Conservation (phyloP, 2,329 filamentous ascomycete genomes). For the Venturia effusa region DNA sequence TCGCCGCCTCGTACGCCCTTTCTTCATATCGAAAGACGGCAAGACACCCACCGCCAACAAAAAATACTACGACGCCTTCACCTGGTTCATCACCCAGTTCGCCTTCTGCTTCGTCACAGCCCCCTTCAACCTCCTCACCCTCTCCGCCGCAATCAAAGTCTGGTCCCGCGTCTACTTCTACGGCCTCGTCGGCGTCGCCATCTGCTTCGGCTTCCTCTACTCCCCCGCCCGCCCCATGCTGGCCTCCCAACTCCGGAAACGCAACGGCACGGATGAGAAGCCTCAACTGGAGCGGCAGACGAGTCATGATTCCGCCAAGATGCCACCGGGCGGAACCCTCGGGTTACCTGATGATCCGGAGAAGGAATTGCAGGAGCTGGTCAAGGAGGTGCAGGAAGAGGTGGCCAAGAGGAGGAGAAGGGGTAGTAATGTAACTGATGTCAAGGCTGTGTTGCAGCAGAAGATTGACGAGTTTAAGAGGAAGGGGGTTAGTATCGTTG, state of each 20-base stretch:
- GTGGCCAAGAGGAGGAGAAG: slow-evolving; percentile 47
- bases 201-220: slow-evolving; percentile 63
- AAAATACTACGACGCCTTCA: slow-evolving; percentile 73
- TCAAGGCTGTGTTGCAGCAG: slow-evolving; percentile 41
- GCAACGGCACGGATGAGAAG: slow-evolving; percentile 14
- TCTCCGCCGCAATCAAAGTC: slow-evolving; percentile 58
- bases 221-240: slow-evolving; percentile 58
- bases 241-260: slow-evolving; percentile 26
- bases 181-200: slow-evolving; percentile 54
- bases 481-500: neutral
- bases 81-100: slow-evolving; percentile 67
- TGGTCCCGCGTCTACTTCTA: slow-evolving; percentile 92
- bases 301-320: slow-evolving; percentile 15
- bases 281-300: slow-evolving; percentile 19
- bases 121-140: slow-evolving; percentile 74
- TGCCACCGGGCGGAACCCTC: slow-evolving; percentile 36
- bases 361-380: slow-evolving; percentile 64
- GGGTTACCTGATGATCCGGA: slow-evolving; percentile 71
- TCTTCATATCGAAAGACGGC: slow-evolving; percentile 55
- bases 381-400: slow-evolving; percentile 63
- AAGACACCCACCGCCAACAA: slow-evolving; percentile 58
- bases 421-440: slow-evolving; percentile 34
- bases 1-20: slow-evolving; percentile 79
- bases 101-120: slow-evolving; percentile 71
- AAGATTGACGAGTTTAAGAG: slow-evolving; percentile 21